Base-by-base conservation (phyloP, 2,329 filamentous ascomycete genomes). In the Anisogramma anomala region DNA sequence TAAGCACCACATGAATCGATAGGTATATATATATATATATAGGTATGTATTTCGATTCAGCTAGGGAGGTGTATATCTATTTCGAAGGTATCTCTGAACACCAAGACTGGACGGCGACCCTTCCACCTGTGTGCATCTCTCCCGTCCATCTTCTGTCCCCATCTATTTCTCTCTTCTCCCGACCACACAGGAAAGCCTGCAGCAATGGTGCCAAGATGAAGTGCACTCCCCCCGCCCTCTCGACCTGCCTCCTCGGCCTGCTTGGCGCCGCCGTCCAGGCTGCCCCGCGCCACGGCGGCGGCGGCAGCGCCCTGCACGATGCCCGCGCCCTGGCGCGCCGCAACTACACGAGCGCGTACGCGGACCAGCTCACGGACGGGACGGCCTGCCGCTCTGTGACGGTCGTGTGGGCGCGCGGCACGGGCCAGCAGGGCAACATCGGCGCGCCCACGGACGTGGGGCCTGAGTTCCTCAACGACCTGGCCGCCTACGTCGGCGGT, bases 391-490 rank as follows among this genome's bases (percentile, higher is more conserved):
- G 45, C 14, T 37, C 22, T n/a, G 45, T 47, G 15, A 47, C 45
- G 1, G 31, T 47, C 20, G 44, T 47, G 22, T 47, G 41, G 9
- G 45, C 45, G 10, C 41, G 45, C 10, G 45, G 45, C 9, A 47
- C 45, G 3, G 39, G 30, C 10, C 45, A 47, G 23, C 14, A 32
- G 22, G 45, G 45, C 34, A 47, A 47, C 30, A 47, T 47, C 17
- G 45, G 45, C 17, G 37, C 36, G 19, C 19, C 45, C 8, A 43
- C 41, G 9, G 45, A 47, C 4, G 50, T 51, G 9, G 55, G 55
- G 4, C 53, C 55, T 2, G 44, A 49, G 13, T 49, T 55, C 26
- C 42, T 53, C 27, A 33, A 49, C 11, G 52, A 52, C 3, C 38
- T 58, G 4, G 31, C 33, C 13, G 35, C 37, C 22, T 38, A 45